These are phyloP conservation scores for Globisporangium canariense DNA, from an alignment of 352 stramenopile species.

Conservation along the genomic window DNA sequence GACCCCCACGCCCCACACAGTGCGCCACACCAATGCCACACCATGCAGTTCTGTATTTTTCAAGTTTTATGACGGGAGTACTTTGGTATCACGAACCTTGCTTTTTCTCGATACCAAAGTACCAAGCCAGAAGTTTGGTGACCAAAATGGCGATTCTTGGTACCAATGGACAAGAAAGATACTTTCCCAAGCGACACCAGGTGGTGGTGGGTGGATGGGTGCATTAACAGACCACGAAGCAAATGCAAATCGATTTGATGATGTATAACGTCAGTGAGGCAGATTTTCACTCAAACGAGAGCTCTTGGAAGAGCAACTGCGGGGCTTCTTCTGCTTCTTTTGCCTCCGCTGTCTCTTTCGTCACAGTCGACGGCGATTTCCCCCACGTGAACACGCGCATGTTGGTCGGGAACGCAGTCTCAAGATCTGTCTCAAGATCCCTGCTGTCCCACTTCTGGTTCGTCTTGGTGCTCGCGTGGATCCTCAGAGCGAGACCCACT, in stretches of 20 bases:
- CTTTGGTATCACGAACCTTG: no score
- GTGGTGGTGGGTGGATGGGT: no score
- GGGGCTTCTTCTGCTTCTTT: neutral
- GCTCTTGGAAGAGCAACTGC: conserved; percentile 11
- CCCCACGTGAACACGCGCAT: conserved; percentile 19
- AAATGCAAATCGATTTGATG: neutral
- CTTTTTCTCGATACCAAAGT: no score
- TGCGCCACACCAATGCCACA: neutral
- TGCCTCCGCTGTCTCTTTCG: neutral
- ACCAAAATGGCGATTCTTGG: no score
- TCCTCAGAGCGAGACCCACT: conserved; percentile 38
- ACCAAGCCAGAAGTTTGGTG: no score
- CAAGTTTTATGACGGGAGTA: no score
- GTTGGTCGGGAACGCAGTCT: conserved; percentile 14
- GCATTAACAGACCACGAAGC: no score
- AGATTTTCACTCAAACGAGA: conserved; percentile 13
- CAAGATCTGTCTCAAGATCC: conserved; percentile 1
- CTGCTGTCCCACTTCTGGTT: conserved; percentile 36
- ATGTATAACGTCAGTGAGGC: neutral
- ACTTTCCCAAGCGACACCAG: no score
- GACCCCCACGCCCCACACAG: neutral
- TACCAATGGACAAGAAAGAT: no score
- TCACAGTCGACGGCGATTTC: neutral
- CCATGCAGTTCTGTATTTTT: neutral
- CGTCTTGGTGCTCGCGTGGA: conserved; percentile 38